phyloP scores from a whole-genome alignment of 441 rosid species.

The Rhodomyrtus psidioides region DNA sequence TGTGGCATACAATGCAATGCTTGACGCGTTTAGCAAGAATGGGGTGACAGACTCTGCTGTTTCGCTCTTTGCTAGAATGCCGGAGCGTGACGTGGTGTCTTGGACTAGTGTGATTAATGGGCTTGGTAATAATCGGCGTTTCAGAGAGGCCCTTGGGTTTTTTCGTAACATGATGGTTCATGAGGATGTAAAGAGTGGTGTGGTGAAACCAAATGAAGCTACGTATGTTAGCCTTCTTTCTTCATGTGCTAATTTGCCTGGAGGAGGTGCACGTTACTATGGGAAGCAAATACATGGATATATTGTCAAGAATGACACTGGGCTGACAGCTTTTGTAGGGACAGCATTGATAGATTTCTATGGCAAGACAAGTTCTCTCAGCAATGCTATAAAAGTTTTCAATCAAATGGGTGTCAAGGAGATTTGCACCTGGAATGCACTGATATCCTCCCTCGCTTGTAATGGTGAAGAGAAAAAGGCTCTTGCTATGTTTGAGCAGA shows the following conservation, averaged over 20 bases:
- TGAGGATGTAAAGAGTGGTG: neutral
- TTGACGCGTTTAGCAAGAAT: slow-evolving; percentile 52
- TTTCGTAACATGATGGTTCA: slow-evolving; percentile 39
- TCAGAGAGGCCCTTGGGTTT: slow-evolving; percentile 25
- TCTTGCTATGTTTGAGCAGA: slow-evolving; percentile 43
- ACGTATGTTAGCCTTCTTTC: slow-evolving; percentile 51
- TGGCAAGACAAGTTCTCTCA: slow-evolving; percentile 42
- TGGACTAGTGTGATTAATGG: slow-evolving; percentile 71
- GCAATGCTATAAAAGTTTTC: slow-evolving; percentile 26
- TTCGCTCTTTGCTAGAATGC: slow-evolving; percentile 33
- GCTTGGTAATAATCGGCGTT: slow-evolving; percentile 29
- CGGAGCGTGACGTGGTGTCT: slow-evolving; percentile 44
- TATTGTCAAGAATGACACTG: slow-evolving; percentile 20
- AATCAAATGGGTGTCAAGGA: slow-evolving; percentile 15
- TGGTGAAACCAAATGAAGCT: slow-evolving; percentile 42
- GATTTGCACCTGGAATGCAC: slow-evolving; percentile 61
- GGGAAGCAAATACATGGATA: slow-evolving; percentile 68
- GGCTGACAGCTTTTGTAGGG: slow-evolving; percentile 19
- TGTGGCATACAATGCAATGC: slow-evolving; percentile 41
- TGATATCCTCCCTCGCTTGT: slow-evolving; percentile 43
- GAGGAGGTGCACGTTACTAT: slow-evolving; percentile 18
- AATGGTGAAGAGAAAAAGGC: slow-evolving; percentile 42
- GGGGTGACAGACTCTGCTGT: slow-evolving; percentile 46
- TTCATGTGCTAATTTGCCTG: slow-evolving; percentile 46
- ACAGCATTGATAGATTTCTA: slow-evolving; percentile 59